phyloP scores from a whole-genome alignment of 202 grass and related monocot species.

The Bolboschoenoplectus hybrid region DNA sequence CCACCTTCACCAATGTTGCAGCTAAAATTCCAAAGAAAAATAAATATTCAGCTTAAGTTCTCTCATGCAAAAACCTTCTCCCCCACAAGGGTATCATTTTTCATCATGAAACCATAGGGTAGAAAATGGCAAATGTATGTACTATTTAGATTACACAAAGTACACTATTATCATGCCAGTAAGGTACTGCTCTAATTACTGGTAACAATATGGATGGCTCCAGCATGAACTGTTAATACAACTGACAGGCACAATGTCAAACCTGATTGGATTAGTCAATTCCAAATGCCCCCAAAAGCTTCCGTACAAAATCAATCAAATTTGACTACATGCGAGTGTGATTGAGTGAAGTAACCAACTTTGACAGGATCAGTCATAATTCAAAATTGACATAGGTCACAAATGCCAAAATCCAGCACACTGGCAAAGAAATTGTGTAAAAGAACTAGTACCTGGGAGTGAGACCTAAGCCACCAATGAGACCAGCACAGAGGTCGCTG shows the following conservation, averaged over 20 bases:
- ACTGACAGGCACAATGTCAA: background rate
- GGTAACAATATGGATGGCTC: background rate
- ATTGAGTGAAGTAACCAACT: background rate
- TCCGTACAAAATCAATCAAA: background rate
- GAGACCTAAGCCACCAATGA: slow-evolving; percentile 88
- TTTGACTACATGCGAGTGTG: background rate
- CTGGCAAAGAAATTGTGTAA: background rate
- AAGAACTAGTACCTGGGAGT: slow-evolving; percentile 81
- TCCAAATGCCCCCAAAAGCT: background rate
- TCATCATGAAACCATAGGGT: background rate
- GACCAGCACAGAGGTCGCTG: slow-evolving; percentile 92
- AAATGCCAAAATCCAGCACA: background rate
- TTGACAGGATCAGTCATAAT: background rate
- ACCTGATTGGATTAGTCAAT: background rate
- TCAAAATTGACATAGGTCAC: background rate
- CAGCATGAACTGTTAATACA: background rate
- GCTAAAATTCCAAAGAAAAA: slow-evolving; percentile 41
- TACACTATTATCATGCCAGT: background rate
- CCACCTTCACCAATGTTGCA: slow-evolving; percentile 98
- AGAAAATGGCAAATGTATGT: background rate
- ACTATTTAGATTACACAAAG: background rate
- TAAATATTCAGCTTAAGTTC: slow-evolving; percentile 32
- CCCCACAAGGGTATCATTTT: background rate
- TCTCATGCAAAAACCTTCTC: background rate
- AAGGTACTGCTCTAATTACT: background rate